These are phyloP conservation scores for Penicillium cataractarum DNA, from an alignment of 495 filamentous ascomycete species.

Conservation along the genomic window DNA sequence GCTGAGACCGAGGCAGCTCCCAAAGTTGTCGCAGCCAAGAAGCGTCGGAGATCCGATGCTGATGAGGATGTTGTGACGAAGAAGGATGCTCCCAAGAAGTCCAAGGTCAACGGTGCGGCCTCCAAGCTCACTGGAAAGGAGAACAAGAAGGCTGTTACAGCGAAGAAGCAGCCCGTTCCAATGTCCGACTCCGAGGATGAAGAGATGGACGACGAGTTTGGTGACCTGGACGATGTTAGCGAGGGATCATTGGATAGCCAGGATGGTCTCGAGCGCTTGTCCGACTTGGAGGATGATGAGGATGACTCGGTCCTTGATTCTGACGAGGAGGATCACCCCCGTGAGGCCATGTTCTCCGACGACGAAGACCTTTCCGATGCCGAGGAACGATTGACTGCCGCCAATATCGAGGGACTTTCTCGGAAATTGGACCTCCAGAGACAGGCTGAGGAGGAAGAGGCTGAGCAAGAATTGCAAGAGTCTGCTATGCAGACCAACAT, in stretches of 20 bases:
- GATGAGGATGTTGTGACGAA: slow-evolving; percentile 38
- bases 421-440: slow-evolving; percentile 73
- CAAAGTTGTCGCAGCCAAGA: slow-evolving; percentile 61
- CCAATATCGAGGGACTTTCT: slow-evolving; percentile 92
- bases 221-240: slow-evolving; percentile 55
- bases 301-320: slow-evolving; percentile 76
- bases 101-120: slow-evolving; percentile 48
- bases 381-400: slow-evolving; percentile 90
- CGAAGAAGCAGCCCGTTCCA: slow-evolving; percentile 45
- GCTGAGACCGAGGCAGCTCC: slow-evolving; percentile 49
- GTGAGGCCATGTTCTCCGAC: slow-evolving; percentile 83
- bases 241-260: slow-evolving; percentile 55
- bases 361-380: slow-evolving; percentile 89
- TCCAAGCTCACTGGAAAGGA: slow-evolving; percentile 40
- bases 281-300: slow-evolving; percentile 57
- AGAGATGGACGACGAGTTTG: slow-evolving; percentile 52
- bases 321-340: slow-evolving; percentile 60
- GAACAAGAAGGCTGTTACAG: slow-evolving; percentile 43
- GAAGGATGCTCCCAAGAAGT: slow-evolving; percentile 45
- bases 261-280: slow-evolving; percentile 46
- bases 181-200: slow-evolving; percentile 52
- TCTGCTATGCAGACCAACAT: slow-evolving; percentile 95
- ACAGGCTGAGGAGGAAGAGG: slow-evolving; percentile 71
- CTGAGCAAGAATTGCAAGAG: slow-evolving; percentile 69
- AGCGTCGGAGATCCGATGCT: slow-evolving; percentile 61